Conservation (phyloP, 2,329 filamentous ascomycete genomes). For the Ceratocystis eucalypticola region DNA sequence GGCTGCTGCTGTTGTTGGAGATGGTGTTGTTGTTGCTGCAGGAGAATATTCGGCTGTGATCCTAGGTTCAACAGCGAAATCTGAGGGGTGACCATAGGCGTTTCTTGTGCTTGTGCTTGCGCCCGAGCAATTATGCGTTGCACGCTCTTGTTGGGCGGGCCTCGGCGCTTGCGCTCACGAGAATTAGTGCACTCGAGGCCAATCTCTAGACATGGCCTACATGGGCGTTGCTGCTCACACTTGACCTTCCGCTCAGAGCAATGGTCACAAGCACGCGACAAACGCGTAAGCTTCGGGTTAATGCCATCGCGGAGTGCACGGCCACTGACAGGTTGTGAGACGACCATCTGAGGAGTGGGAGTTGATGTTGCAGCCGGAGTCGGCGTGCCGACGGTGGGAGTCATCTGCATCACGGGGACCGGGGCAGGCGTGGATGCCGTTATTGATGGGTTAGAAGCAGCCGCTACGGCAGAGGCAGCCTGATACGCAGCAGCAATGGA, state of each 20-base stretch:
- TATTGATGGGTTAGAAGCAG: conserved; percentile 2
- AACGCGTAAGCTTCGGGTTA: conserved; percentile 40
- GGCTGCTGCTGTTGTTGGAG: background rate
- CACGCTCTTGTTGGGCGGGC: conserved; percentile 40
- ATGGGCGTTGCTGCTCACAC: conserved; percentile 44
- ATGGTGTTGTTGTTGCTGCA: conserved; percentile 4
- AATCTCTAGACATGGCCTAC: conserved; percentile 42
- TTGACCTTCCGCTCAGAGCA: conserved; percentile 50
- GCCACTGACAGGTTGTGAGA: background rate
- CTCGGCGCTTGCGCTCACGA: conserved; percentile 44
- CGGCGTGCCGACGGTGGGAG: background rate
- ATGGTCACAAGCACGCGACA: conserved; percentile 47
- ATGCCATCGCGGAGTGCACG: conserved; percentile 29
- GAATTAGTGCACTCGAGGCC: conserved; percentile 45
- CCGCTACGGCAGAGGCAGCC: conserved; percentile 8
- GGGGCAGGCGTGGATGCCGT: background rate
- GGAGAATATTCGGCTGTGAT: conserved; percentile 2
- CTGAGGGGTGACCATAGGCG: conserved; percentile 32
- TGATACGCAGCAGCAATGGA: conserved; percentile 16
- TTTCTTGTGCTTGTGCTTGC: conserved; percentile 37
- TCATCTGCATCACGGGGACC: conserved; percentile 9
- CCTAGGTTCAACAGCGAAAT: conserved; percentile 15
- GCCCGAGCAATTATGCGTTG: conserved; percentile 19
- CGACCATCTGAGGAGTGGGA: conserved; percentile 12
- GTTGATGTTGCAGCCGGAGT: background rate